Percentiles rank a stretch among this genome's conserved stretches.
Conservation (phyloP, 2,329 filamentous ascomycete genomes). For the Trichophyton rubrum region DNA sequence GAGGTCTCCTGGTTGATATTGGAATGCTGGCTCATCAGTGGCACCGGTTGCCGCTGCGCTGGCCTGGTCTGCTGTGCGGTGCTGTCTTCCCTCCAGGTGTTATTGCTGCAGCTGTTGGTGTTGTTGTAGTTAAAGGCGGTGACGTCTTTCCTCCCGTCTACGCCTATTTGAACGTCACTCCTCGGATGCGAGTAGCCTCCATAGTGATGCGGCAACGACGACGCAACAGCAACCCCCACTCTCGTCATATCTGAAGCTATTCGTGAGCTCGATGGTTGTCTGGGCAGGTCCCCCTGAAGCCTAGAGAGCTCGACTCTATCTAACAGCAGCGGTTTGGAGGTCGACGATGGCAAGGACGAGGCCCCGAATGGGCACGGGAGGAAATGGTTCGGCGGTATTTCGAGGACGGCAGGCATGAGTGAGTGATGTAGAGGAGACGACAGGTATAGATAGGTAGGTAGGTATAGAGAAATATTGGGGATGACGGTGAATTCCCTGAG, state of each 20-base stretch:
- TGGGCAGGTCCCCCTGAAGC: background rate
- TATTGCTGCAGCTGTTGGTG: conserved; percentile 11
- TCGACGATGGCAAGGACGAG: conserved; percentile 11
- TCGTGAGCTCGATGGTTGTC: background rate
- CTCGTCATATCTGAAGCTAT: background rate
- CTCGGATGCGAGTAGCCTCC: background rate
- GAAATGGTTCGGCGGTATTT: conserved; percentile 4
- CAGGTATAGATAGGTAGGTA: background rate
- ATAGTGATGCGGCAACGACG: conserved; percentile 17
- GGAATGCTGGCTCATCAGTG: conserved; percentile 1
- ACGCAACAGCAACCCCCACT: background rate
- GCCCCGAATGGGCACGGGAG: background rate
- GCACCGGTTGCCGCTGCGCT: conserved; percentile 17
- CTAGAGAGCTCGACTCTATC: conserved; percentile 14
- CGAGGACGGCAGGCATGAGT: conserved; percentile 6
- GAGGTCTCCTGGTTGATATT: background rate
- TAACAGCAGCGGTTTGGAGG: conserved; percentile 38
- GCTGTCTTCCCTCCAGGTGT: conserved; percentile 5
- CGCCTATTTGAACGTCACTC: background rate
- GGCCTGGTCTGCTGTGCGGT: conserved; percentile 14
- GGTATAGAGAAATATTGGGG: background rate
- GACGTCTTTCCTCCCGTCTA: conserved; percentile 3
- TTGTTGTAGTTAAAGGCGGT: background rate
- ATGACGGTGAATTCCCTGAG: background rate
- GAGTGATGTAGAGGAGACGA: background rate